phyloP scores from a whole-genome alignment of 148 eudicot species.

The Limonium bicolor region DNA sequence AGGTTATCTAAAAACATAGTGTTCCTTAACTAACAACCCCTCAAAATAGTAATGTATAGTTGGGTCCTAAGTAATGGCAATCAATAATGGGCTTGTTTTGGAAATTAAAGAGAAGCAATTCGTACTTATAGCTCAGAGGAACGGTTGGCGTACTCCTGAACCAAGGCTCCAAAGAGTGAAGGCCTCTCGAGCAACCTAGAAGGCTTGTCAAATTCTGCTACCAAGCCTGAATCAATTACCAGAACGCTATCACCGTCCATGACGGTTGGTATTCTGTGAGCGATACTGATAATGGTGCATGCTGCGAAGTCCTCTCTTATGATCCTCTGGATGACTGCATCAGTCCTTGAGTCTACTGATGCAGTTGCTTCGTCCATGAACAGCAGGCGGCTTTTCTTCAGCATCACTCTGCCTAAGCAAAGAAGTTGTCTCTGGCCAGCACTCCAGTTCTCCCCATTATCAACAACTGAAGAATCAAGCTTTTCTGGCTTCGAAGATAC shows the following conservation, averaged over 20 bases:
- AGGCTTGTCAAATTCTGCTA: constrained; percentile 80
- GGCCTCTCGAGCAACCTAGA: constrained; percentile 55
- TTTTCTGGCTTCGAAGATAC: constrained; percentile 77
- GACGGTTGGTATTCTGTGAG: constrained; percentile 95
- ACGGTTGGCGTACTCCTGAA: constrained; percentile 84
- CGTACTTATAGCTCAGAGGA: constrained; percentile 49
- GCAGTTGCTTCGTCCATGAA: constrained; percentile 99
- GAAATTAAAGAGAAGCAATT: too few species aligned
- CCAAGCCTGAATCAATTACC: constrained; percentile 76
- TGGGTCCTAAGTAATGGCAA: too few species aligned
- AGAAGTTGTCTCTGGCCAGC: constrained; percentile 94
- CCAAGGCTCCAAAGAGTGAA: constrained; percentile 80
- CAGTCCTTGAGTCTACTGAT: constrained; percentile 93
- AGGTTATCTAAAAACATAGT: too few species aligned
- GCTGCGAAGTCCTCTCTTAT: constrained; percentile 78
- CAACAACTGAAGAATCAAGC: constrained; percentile 79
- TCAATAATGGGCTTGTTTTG: too few species aligned
- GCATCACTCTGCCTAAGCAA: constrained; percentile 83
- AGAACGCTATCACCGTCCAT: constrained; percentile 95
- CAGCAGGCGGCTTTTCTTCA: constrained; percentile 63
- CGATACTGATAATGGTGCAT: constrained; percentile 91
- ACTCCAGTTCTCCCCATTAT: constrained; percentile 91
- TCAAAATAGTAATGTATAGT: too few species aligned
- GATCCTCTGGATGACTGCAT: constrained; percentile 78
- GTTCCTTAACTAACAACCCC: too few species aligned